Percentiles rank a stretch among this genome's conserved stretches.
These are phyloP conservation scores for Nakazawaea holstii DNA, from an alignment of 805 yeast genomes.

Conservation along the genomic window DNA sequence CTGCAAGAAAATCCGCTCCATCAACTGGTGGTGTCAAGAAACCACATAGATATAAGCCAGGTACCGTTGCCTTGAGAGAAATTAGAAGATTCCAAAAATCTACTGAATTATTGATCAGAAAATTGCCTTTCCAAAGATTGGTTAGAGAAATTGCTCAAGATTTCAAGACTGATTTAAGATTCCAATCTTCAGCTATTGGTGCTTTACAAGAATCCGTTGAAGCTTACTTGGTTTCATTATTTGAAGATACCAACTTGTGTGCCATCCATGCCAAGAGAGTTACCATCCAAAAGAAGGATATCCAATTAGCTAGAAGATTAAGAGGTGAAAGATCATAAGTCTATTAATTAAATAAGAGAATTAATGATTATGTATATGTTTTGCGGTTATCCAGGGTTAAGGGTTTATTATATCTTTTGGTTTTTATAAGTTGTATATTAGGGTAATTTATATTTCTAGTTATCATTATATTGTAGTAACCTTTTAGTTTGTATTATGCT, in stretches of 20 bases:
- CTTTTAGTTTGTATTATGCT: background rate
- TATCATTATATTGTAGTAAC: background rate
- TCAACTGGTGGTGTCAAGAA: slow-evolving; percentile 89
- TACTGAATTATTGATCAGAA: slow-evolving; percentile 91
- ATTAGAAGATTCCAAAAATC: slow-evolving; percentile 97
- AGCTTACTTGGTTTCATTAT: slow-evolving; percentile 92
- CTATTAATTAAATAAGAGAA: slow-evolving; percentile 4
- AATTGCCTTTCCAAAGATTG: slow-evolving; percentile 95
- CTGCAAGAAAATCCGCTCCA: slow-evolving; percentile 92
- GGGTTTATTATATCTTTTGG: background rate
- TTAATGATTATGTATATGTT: background rate
- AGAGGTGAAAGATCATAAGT: slow-evolving; percentile 89
- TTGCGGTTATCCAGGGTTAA: background rate
- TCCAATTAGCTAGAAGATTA: slow-evolving; percentile 95
- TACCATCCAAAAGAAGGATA: slow-evolving; percentile 97
- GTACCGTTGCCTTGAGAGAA: slow-evolving; percentile 95
- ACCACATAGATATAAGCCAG: slow-evolving; percentile 96
- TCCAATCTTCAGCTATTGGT: slow-evolving; percentile 96
- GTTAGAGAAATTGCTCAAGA: slow-evolving; percentile 96
- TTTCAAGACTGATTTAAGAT: slow-evolving; percentile 88
- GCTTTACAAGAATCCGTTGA: slow-evolving; percentile 98
- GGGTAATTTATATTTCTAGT: background rate
- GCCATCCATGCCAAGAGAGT: slow-evolving; percentile 99
- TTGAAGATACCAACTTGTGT: slow-evolving; percentile 97
- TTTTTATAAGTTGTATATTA: slow-evolving; percentile 3